Evolutionary conservation across 108 stramenopile species (phyloP), one percentile per base, ranked within the genome.

Genomic region (Nitzschia inconspicua): DNA sequence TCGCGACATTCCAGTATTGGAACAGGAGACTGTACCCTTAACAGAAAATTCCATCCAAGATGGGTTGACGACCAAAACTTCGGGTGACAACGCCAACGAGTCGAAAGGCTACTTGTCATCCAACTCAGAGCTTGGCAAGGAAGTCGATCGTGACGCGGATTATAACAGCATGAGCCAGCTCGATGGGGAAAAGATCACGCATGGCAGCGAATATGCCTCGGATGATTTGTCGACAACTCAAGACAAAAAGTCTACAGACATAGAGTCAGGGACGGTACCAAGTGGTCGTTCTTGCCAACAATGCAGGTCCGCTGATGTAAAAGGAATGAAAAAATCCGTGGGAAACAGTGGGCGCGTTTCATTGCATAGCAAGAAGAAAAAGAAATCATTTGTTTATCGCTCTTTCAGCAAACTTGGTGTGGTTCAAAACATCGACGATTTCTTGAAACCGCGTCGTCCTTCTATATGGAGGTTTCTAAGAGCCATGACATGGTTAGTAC

Each of bases 391-490:
- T 32, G 20, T 54, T 54, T 10, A 13, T 37, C 32, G 34, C 27
- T 54, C 37, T 4, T 18, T 54, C 19, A 37, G 23, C 1, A 54
- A 54, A 22, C 7, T 54, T 18, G 53, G 53, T 10, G 8, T 36
- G 53, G 30, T 54, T 54, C 1, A n/a, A 16, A 23, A 54, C 13
- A 36, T 36, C 3, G 34, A 37, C 34, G 34, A 23, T 10, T 54
- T 54, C 22, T 20, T 54, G 3, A 54, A 22, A 37, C 16, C 53
- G 23, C 53, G 53, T 28, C 26, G 13, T 54, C 35, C 53, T 22
- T 32, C 34, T 4, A 32, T 36, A 3, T 3, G 24, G 35, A 18
- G 4, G 4, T 54, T 23, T 36, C 34, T 54, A 32, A n/a, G 37
- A 36, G 37, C 34, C 19, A 23, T 54, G 6, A 22, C 7, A 10